Base-by-base conservation (phyloP, 495 filamentous ascomycete genomes). In the Tuber calosporum region DNA sequence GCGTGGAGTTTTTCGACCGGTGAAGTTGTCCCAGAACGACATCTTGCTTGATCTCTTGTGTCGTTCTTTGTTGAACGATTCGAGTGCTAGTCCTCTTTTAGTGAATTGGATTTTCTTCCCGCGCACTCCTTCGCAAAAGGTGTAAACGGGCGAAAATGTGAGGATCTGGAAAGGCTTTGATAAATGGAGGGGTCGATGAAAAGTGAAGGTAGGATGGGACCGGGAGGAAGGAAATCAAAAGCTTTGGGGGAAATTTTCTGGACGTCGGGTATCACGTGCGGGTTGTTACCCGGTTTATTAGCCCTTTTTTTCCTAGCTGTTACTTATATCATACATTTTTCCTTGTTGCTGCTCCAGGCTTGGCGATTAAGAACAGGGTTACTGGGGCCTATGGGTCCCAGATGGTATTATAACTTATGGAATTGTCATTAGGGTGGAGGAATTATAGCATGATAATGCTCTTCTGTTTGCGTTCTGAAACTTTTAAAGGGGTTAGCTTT, bases 21-120 rank as follows among this genome's bases (percentile, higher is more conserved):
- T 80, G 8, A 80, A 45, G 43, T 76, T 48, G 38, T 80, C 71
- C 78, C 78, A 80, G 71, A 80, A 73, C 20, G 79, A 74, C 77
- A 79, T 79, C 36, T 37, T 73, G 37, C 62, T 20, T 58, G 72
- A n/a, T 22, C 30, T 26, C 13, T 58, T n/a, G 48, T 13, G 17
- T 30, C 17, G 30, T 34, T 30, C 53, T 17, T 34, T 62, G 53
- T 26, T 62, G 53, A 53, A 62, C 26, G 17, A 62, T 62, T 17
- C 11, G 53, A 34, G 13, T 34, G 19, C 34, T 30, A 62, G 15
- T 62, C 48, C 48, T 17, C 53, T 15, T 62, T 26, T 34, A 13
- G 9, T 62, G 26, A 62, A 62, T 62, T 62, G 2, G 26, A 1
- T 30, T 62, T 30, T 30, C 53, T 13, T 17, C 53, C 53, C 53